Conservation (phyloP, 2,329 filamentous ascomycete genomes). For the Pseudomassariella vexata region DNA sequence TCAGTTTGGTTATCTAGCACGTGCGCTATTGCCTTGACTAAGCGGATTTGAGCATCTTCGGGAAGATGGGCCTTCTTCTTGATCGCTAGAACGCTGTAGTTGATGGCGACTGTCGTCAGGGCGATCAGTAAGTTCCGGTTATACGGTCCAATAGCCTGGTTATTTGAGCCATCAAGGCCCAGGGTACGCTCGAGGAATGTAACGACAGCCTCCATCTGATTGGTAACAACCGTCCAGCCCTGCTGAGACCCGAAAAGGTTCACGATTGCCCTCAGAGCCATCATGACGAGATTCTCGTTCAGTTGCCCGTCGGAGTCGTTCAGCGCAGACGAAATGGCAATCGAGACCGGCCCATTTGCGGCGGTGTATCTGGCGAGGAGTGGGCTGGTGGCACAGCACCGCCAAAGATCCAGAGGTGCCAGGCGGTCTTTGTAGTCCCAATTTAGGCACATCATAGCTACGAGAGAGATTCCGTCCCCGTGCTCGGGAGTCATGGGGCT, state of each 20-base stretch:
- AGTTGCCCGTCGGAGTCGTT: constrained; percentile 48
- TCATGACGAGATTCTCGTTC: constrained; percentile 79
- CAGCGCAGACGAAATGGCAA: constrained; percentile 33
- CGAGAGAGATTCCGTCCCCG: constrained; percentile 57
- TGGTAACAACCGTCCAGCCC: constrained; percentile 60
- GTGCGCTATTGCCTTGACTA: constrained; percentile 56
- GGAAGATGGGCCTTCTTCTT: constrained; percentile 20
- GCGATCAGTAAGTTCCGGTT: constrained; percentile 83
- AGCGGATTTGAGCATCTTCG: constrained; percentile 36
- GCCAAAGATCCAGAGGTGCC: constrained; percentile 79
- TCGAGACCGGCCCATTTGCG: constrained; percentile 54
- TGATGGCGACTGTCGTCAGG: constrained; percentile 75
- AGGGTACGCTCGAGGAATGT: constrained; percentile 58
- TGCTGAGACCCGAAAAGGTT: constrained; percentile 76
- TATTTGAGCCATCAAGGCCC: constrained; percentile 39
- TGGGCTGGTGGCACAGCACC: constrained; percentile 69
- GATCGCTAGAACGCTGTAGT: constrained; percentile 71
- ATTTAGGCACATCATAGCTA: constrained; percentile 65
- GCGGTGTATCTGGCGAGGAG: constrained; percentile 55
- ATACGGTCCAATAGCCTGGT: constrained; percentile 40
- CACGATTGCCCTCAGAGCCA: constrained; percentile 72
- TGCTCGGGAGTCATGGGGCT: constrained; percentile 42
- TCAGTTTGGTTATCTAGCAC: constrained; percentile 65
- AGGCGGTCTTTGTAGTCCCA: constrained; percentile 82
- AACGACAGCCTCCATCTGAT: constrained; percentile 50